Conservation (phyloP, 164 flowering plant genomes). For the Buxus sempervirens region DNA sequence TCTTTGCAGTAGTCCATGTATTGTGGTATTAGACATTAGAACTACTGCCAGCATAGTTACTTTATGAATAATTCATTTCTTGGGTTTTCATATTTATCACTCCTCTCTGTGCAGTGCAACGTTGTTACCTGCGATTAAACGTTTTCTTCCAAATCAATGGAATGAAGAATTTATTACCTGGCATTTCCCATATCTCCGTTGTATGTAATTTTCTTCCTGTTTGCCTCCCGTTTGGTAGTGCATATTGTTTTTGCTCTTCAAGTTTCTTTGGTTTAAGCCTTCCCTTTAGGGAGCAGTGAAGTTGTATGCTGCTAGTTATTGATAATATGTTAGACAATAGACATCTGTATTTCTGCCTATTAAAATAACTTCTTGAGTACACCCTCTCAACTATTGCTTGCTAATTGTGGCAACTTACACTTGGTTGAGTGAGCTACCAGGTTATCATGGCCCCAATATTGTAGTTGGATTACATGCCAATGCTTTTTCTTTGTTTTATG, state of each 20-base stretch:
- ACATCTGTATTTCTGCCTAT: background rate
- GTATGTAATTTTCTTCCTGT: slow-evolving; percentile 39
- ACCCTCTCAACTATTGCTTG: background rate
- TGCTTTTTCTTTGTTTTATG: background rate
- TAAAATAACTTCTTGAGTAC: too few species aligned
- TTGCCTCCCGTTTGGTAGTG: background rate
- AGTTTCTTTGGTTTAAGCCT: background rate
- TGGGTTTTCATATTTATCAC: background rate
- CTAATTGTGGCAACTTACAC: background rate
- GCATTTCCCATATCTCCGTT: slow-evolving; percentile 76
- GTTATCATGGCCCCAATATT: background rate
- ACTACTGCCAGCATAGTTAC: background rate
- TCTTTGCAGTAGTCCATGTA: background rate
- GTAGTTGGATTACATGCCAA: background rate
- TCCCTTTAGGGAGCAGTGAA: background rate
- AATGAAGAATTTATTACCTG: slow-evolving; percentile 69
- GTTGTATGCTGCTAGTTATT: background rate
- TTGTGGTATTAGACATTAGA: background rate
- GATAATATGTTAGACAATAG: background rate
- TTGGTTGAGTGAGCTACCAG: background rate
- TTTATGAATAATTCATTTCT: background rate
- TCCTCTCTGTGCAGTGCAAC: slow-evolving; percentile 61
- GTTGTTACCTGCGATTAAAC: slow-evolving; percentile 66
- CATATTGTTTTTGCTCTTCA: background rate
- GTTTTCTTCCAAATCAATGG: slow-evolving; percentile 76